Evolutionary conservation across 2,329 filamentous ascomycete species (phyloP).

Genomic region (Fusarium tupiense): DNA sequence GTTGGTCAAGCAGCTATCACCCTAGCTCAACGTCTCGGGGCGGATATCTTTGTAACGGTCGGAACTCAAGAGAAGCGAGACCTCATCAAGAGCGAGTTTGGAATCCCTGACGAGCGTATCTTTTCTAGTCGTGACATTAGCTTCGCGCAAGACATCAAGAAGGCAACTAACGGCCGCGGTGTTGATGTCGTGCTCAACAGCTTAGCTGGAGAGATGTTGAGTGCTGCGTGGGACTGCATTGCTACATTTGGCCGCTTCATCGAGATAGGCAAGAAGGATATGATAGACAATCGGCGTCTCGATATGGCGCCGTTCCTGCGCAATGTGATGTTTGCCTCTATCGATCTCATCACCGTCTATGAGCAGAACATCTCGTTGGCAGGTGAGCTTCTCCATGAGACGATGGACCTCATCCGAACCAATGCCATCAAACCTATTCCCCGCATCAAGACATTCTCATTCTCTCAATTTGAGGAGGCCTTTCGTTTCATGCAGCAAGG

Average conservation of each 20-base stretch:
- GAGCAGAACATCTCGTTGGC: neutral
- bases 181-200: neutral
- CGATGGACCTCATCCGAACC: neutral
- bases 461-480: neutral
- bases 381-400: neutral
- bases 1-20: neutral
- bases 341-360: neutral
- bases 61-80: neutral
- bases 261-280: neutral
- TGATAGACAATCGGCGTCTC: neutral
- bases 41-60: neutral
- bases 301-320: neutral
- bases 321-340: neutral
- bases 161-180: neutral
- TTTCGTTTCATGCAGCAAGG: neutral
- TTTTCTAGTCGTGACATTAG: neutral
- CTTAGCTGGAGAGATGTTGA: neutral
- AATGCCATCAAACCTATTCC: neutral
- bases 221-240: neutral
- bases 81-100: neutral
- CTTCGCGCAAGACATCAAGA: neutral
- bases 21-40: neutral
- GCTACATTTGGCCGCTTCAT: neutral
- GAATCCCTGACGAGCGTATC: neutral
- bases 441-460: neutral